Evolutionary conservation across 2,329 filamentous ascomycete species (phyloP), one percentile per base, ranked within the genome.

Genomic region (Neofusicoccum cordaticola): DNA sequence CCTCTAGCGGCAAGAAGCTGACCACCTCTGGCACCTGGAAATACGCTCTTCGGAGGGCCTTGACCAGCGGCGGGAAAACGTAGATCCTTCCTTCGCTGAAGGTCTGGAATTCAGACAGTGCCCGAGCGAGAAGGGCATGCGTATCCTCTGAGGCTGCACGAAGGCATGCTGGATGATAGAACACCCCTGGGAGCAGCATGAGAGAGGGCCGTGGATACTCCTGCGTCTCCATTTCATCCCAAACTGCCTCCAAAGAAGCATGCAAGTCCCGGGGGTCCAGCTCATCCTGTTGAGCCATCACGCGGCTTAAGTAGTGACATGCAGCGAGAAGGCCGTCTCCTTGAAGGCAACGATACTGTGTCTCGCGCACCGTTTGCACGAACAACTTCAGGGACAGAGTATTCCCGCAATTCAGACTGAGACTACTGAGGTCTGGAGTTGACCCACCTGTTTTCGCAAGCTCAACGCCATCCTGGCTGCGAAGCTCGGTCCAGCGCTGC

Each of bases 181-280:
- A 69, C 1, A 81, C 50, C 4, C 66, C 61, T 3, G 80, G 77
- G 8, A 82, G 44, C 15, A 72, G 69, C 50, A 79, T 67, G 4
- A 79, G 71, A 1, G 79, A 72, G 2, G 70, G 70, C 66, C 80
- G 77, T 12, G 77, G 76, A 66, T 80, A 82, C 47, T 83, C 81
- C 58, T 82, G 77, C 56, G 78, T 78, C 65, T 82, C 81, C 2
- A 81, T 70, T 65, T 83, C 81, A 37, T 77, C 77, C 80, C 80
- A 83, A n/a, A 83, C 71, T 2, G 74, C 74, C 44, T 77, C 69
- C 19, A 78, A 52, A 0, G 71, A 58, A 22, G 63, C 42, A 45
- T 69, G 67, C 3, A 77, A 61, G 4, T 73, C 70, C 2, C 66
- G 19, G 1, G 66, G 41, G 1, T 63, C 41, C 1, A 69, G 51